Conservation (phyloP, 805 yeast genomes). For the Wickerhamomyces sydowiorum region DNA sequence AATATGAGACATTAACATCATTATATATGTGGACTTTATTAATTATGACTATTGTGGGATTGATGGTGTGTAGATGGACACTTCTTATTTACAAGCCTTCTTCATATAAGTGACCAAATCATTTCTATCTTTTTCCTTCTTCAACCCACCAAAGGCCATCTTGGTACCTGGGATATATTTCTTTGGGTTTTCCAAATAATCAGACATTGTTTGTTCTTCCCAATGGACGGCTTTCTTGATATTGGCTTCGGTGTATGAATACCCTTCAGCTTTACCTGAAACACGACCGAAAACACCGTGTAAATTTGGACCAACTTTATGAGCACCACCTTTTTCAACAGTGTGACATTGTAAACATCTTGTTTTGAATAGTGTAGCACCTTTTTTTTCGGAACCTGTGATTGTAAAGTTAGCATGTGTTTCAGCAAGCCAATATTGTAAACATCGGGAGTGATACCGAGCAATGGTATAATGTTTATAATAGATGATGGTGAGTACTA, state of each 20-base stretch:
- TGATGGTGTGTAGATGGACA: too few relatives aligned
- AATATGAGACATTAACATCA: not conserved
- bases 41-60: too few relatives aligned
- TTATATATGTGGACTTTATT: too few relatives aligned
- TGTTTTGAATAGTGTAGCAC: constrained; percentile 97
- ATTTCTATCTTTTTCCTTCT: constrained; percentile 98
- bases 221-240: constrained; percentile 90
- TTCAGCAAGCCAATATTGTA: too few relatives aligned
- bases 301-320: constrained; percentile 99
- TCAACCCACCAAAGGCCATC: constrained; percentile 99
- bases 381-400: constrained; percentile 71
- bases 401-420: not conserved
- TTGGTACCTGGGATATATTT: constrained; percentile 99
- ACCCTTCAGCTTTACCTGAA: constrained; percentile 90
- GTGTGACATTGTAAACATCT: constrained; percentile 99
- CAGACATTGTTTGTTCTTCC: constrained; percentile 84
- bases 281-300: constrained; percentile 91
- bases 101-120: constrained; percentile 86
- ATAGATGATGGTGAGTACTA: not conserved
- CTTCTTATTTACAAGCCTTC: constrained; percentile 41
- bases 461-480: too few relatives aligned
- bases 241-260: constrained; percentile 97
- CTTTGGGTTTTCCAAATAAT: constrained; percentile 99
- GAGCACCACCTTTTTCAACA: constrained; percentile 89
- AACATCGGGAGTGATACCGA: too few relatives aligned